A percentile compares a stretch with the other conserved stretches of the same genome.
Conservation (phyloP, 805 yeast genomes). For the Zygoascus bituminiphila region DNA sequence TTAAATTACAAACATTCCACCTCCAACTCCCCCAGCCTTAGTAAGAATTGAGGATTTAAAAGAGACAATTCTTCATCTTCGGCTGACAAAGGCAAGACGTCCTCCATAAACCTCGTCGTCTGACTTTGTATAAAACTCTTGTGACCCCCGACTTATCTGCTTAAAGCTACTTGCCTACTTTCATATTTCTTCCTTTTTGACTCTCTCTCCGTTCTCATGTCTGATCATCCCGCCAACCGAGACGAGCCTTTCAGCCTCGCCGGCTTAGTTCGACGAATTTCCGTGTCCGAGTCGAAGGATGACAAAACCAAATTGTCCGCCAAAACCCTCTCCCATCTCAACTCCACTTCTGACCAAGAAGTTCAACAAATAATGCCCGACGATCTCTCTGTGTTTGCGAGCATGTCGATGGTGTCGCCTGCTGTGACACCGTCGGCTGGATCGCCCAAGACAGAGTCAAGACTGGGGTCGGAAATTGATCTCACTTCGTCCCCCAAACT, state of each 20-base stretch:
- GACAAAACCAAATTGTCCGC: not conserved
- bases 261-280: conserved; percentile 4
- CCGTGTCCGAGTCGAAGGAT: not conserved
- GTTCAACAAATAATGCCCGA: too few species aligned
- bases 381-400: conserved; percentile 10
- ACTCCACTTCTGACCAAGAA: not conserved
- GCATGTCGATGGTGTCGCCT: conserved; percentile 30
- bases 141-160: too few species aligned
- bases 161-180: too few species aligned
- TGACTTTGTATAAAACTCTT: too few species aligned
- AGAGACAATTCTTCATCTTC: not conserved
- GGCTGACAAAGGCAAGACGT: not conserved
- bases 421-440: conserved; percentile 25
- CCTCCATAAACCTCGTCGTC: too few species aligned
- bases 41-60: not conserved
- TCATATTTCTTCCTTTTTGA: too few species aligned
- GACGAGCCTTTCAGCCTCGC: conserved; percentile 3
- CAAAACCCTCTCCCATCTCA: not conserved
- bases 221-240: not conserved
- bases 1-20: too few species aligned
- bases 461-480: conserved; percentile 15
- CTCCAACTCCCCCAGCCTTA: not conserved
- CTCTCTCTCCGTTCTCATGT: too few species aligned
- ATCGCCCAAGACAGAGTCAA: conserved; percentile 4
- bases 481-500: conserved; percentile 7